These are phyloP conservation scores for Chlorella sp. DNA, from an alignment of 139 green algal genomes.

Conservation along the genomic window DNA sequence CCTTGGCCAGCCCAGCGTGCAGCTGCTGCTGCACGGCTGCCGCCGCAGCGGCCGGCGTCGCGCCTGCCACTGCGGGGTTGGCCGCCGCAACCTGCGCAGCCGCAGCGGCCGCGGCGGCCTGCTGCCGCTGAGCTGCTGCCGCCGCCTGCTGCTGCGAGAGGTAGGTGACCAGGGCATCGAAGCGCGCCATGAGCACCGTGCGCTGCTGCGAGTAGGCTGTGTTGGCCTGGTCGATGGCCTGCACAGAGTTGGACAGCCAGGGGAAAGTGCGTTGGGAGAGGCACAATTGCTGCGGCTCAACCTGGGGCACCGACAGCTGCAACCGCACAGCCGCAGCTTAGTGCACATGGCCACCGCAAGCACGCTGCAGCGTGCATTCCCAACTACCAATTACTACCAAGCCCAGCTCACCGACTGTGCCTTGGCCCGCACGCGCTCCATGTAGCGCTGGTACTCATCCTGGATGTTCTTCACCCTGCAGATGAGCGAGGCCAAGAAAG, in stretches of 20 bases:
- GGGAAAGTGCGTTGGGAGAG: no score
- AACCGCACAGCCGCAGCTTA: no score
- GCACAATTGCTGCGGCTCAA: no score
- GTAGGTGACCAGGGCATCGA: conserved; percentile 78
- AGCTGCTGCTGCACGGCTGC: conserved; percentile 15
- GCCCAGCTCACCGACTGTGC: conserved; percentile 58
- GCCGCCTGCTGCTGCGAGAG: conserved; percentile 57
- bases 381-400: no score
- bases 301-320: no score
- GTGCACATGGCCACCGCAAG: no score
- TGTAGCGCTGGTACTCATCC: conserved; percentile 89
- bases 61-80: neutral
- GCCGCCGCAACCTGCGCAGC: neutral
- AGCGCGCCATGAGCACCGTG: conserved; percentile 60
- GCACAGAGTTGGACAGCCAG: no score
- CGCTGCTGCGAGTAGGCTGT: conserved; percentile 74
- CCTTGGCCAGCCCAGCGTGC: conserved; percentile 3
- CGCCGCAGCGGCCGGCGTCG: conserved; percentile 25
- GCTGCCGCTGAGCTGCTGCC: conserved; percentile 17
- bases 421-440: conserved; percentile 82
- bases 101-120: neutral
- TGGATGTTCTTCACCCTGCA: conserved; percentile 76
- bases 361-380: no score
- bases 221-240: conserved; percentile 86
- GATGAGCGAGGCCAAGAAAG: no score